Percentiles rank a stretch among this genome's conserved stretches.
These are phyloP conservation scores for Hyphopichia khmerensis DNA, from an alignment of 1,139 yeast genomes.

Conservation along the genomic window DNA sequence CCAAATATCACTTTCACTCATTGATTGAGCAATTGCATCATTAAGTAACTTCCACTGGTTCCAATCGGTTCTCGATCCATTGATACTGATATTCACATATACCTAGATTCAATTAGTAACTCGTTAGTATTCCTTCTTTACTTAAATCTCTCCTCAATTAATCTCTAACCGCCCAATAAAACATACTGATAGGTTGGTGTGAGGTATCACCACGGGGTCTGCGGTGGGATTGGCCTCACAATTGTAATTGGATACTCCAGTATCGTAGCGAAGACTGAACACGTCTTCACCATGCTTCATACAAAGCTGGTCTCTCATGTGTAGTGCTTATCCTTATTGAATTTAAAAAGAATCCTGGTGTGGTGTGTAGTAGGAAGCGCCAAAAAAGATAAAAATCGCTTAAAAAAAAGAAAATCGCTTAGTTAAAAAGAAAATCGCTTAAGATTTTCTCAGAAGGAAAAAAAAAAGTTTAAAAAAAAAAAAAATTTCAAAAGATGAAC, in stretches of 20 bases:
- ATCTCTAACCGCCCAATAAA: too few species aligned
- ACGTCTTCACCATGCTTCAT: background rate
- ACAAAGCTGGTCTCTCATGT: slow-evolving; percentile 1
- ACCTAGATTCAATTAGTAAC: background rate
- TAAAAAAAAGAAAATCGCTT: background rate
- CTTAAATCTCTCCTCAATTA: too few species aligned
- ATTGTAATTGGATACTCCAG: background rate
- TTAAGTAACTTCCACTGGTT: background rate
- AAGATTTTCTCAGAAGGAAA: too few species aligned
- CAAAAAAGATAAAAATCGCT: background rate
- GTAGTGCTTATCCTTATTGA: background rate
- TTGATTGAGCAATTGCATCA: background rate
- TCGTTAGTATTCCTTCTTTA: too few species aligned
- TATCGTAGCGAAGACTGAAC: slow-evolving; percentile 2
- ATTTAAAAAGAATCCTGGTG: too few species aligned
- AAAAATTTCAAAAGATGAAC: too few species aligned
- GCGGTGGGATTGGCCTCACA: background rate
- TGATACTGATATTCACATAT: slow-evolving; percentile 1
- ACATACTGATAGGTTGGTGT: slow-evolving; percentile 1
- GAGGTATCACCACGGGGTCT: background rate
- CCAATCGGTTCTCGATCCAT: background rate
- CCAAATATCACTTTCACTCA: slow-evolving; percentile 15
- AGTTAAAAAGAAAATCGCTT: background rate
- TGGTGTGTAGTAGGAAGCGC: too few species aligned
- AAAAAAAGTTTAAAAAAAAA: too few species aligned